Base-by-base conservation (phyloP, 805 yeast genomes). In the Metschnikowia lunata region DNA sequence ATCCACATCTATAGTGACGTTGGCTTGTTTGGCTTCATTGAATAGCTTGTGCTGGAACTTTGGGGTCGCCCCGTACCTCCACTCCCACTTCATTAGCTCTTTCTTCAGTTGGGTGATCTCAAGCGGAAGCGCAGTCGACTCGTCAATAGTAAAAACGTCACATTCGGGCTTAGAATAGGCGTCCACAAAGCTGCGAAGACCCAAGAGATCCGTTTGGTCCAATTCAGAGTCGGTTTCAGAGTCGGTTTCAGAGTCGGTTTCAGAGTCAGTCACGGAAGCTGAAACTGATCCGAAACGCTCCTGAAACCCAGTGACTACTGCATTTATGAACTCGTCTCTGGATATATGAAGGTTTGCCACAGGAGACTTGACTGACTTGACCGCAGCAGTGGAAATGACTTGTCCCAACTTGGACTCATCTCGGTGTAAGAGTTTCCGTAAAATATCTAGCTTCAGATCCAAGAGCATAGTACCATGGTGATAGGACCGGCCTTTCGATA, bases 391-490 rank as follows among this genome's bases (percentile, higher is more conserved):
- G 43, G 80, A 63, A 14, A 62, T 69, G 1, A 83, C 69, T 1
- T 52, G 46, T 0, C 79, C 80, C 26, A 66, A 51, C 4, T 62
- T 52, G 1, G 63, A 49, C 9, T 65, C 62, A 35, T 71, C 74
- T 12, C 82, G 67, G 30, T 75, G 73, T 46, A 93, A 68, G 11
- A 88, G 60, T n/a, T 77, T 69, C 1, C 81, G 69, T 46, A 93
- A 69, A 0, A 72, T 63, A n/a, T 71, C 71, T 26, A 93, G 64
- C 32, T 81, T 71, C 34, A 95, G 81, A 43, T 77, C 67, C 23
- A 93, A 67, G 7, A 93, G 70, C 96, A 93, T 87, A 0, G 99
- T 93, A 0, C 97, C 99, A 66, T 93, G 99, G 60, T 93, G 99
- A 52, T 90, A 83, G 7, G 96, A 81, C 54, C 80, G 80, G 0